Evolutionary conservation across 768 basidiomycete species (phyloP), one percentile per base, ranked within the genome.

Genomic region (Lactarius psammicola): DNA sequence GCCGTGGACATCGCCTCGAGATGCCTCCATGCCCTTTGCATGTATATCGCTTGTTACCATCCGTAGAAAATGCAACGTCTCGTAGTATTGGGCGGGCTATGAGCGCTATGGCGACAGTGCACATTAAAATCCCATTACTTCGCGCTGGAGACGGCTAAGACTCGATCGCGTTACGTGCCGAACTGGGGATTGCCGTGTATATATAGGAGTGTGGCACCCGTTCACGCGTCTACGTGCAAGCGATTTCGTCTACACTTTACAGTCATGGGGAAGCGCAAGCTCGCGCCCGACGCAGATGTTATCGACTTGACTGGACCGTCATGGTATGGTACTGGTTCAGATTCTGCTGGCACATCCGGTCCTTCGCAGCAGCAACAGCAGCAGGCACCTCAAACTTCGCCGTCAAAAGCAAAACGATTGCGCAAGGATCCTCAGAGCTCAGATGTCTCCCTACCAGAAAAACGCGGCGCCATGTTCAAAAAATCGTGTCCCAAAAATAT

Each of bases 401-500:
- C 59, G 57, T 59, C 70, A 15, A 68, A 60, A 0, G 64, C 72
- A 28, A 77, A 75, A 69, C 58, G 63, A 56, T 62, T 40, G 64
- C 70, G 75, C 55, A 76, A 76, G 64, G 62, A 46, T 3, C 8
- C 65, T 49, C 71, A 75, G 56, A 74, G 74, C 40, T 63, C 73
- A 4, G 72, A 72, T 60, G 72, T 69, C 26, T 72, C 75, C 7
- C 64, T 51, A 9, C 70, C 72, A 6, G 78, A 78, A 71, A 78
- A 77, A 60, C 76, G 77, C 42, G 72, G 69, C 1, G 78, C 78
- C 0, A 72, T 72, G 10, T 72, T 75, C 64, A 77, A 75, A 71
- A 74, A 73, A 62, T 59, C 70, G 20, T 79, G 78, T 54, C 78
- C 78, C 40, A 71, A 76, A 71, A 76, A 74, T 59, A 77, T 78